Conservation (phyloP, 2,329 filamentous ascomycete species). For the Cytospora leucostoma region DNA sequence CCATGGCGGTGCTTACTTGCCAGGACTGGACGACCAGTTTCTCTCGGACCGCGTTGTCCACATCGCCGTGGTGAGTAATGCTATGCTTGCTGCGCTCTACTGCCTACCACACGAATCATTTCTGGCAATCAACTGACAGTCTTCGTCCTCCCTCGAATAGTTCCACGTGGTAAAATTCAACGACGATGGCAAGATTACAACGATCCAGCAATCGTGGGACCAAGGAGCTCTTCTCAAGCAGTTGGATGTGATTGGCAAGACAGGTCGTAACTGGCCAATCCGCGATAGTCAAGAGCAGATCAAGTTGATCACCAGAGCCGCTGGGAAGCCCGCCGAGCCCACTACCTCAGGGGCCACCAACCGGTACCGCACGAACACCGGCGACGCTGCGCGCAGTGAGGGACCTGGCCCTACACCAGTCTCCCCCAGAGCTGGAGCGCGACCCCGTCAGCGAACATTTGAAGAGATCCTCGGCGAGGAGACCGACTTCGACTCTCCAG, state of each 20-base stretch:
- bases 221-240: constrained; percentile 91
- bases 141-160: constrained; percentile 44
- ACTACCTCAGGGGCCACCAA: constrained; percentile 40
- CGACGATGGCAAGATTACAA: constrained; percentile 72
- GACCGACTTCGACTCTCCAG: constrained; percentile 40
- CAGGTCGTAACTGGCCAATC: constrained; percentile 93
- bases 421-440: constrained; percentile 61
- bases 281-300: constrained; percentile 82
- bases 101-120: constrained; percentile 5
- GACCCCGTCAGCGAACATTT: constrained; percentile 67
- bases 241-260: constrained; percentile 88
- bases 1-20: constrained; percentile 83
- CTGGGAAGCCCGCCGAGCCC: constrained; percentile 32
- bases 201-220: constrained; percentile 93
- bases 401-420: constrained; percentile 55
- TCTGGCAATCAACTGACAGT: constrained; percentile 8
- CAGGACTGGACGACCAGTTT: constrained; percentile 92
- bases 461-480: constrained; percentile 70
- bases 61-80: constrained; percentile 72
- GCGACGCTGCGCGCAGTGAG: constrained; percentile 59
- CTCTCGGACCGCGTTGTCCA: constrained; percentile 77
- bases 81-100: neutral
- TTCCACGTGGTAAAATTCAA: constrained; percentile 89
- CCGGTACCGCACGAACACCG: constrained; percentile 55
- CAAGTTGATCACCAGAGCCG: constrained; percentile 67